These are phyloP conservation scores for Phaseolus lunatus DNA, from an alignment of 306 rosid species.

Conservation along the genomic window DNA sequence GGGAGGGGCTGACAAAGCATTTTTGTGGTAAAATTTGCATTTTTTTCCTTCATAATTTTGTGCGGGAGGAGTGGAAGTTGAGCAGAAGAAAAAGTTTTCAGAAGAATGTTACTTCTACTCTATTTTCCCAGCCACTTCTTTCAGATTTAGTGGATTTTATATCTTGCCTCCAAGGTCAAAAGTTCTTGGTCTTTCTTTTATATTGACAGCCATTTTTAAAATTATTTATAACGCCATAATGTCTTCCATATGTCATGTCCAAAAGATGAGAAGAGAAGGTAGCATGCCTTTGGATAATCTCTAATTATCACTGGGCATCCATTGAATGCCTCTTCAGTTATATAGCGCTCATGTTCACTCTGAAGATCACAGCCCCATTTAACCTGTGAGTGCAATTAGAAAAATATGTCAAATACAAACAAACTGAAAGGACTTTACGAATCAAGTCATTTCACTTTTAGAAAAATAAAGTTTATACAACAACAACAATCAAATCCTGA, in stretches of 20 bases:
- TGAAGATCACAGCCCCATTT: conserved; percentile 98
- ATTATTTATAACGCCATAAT: conserved; percentile 18
- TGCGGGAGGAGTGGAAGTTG: not conserved
- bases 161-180: not conserved
- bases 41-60: not conserved
- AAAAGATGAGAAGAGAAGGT: conserved; percentile 40
- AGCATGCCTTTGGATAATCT: conserved; percentile 93
- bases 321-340: conserved; percentile 87
- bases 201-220: not conserved
- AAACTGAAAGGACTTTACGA: conserved; percentile 21
- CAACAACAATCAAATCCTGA: conserved; percentile 1
- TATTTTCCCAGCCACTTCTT: conserved; percentile 18
- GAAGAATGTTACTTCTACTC: conserved; percentile 2
- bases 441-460: not conserved
- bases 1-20: conserved; percentile 6
- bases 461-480: conserved; percentile 22
- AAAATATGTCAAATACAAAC: conserved; percentile 34
- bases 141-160: not conserved
- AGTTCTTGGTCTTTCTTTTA: conserved; percentile 16
- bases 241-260: not conserved
- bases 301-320: conserved; percentile 92
- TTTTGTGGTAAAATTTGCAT: not conserved
- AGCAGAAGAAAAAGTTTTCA: not conserved
- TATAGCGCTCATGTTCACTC: conserved; percentile 94
- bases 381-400: conserved; percentile 58